These are phyloP conservation scores for Ophiostoma sp. DNA, from an alignment of 2,329 filamentous ascomycete genomes.

Conservation along the genomic window DNA sequence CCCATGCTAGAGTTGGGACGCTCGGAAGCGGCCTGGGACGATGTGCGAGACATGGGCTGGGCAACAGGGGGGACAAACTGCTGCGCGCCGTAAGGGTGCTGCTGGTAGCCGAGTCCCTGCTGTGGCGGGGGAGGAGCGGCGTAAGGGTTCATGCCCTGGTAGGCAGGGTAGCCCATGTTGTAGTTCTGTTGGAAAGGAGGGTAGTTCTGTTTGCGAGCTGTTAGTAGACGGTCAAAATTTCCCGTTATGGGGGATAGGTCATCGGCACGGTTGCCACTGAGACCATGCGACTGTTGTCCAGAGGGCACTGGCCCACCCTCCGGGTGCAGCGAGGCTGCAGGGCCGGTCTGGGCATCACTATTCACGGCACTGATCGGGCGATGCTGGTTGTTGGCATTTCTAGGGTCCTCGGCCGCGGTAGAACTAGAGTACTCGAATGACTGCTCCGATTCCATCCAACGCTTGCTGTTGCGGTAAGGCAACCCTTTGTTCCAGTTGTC, in stretches of 20 bases:
- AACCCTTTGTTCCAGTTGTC: conserved; percentile 8
- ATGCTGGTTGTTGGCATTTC: neutral
- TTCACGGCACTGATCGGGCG: too few relatives aligned
- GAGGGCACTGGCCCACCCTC: neutral
- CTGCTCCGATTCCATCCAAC: conserved; percentile 34
- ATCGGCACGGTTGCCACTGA: neutral
- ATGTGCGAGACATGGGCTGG: conserved; percentile 76
- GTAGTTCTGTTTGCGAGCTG: conserved; percentile 60
- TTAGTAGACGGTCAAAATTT: conserved; percentile 70
- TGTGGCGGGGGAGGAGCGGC: conserved; percentile 35
- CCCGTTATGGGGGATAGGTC: conserved; percentile 63
- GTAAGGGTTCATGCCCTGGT: conserved; percentile 6
- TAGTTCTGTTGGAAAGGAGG: conserved; percentile 46
- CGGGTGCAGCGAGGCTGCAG: too few relatives aligned
- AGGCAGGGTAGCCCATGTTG: conserved; percentile 4
- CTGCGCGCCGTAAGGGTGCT: conserved; percentile 40
- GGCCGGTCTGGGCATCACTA: too few relatives aligned
- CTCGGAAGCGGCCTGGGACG: conserved; percentile 69
- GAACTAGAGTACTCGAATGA: conserved; percentile 13
- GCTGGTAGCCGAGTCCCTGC: conserved; percentile 44
- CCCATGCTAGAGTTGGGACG: conserved; percentile 59
- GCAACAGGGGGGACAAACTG: conserved; percentile 36
- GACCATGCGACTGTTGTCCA: neutral
- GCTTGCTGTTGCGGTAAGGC: conserved; percentile 42
- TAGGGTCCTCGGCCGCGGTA: conserved; percentile 8